Base-by-base conservation (phyloP, 495 filamentous ascomycete genomes). In the Saxophila tyrrhenica region DNA sequence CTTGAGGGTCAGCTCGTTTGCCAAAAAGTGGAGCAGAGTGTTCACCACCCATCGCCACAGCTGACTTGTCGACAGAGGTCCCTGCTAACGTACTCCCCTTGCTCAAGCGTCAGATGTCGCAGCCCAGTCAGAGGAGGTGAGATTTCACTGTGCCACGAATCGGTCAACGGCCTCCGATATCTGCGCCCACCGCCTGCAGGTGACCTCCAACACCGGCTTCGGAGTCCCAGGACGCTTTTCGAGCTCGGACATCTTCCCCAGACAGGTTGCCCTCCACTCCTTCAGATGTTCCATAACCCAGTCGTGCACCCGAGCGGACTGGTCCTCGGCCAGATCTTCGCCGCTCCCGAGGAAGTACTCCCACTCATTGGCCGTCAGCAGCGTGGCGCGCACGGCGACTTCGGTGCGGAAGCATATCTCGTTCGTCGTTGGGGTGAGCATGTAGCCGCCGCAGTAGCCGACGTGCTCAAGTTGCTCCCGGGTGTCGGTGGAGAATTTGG, bases 361-460 rank as follows among this genome's bases (percentile, higher is more conserved):
- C 58, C 58, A 61, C 55, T 61, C 58, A 42, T 57, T 61, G 21
- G 39, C 52, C 10, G 54, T 57, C 35, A 61, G 46, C 22, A 61
- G 23, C 35, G 24, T 29, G 5, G 58, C 58, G n/a, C 58, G 54
- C 1, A 57, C 54, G n/a, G 58, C 54, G 17, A 61, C 58, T 35
- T 61, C 48, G 8, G 58, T 57, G 21, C 51, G 53, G 55, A 57
- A 57, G 46, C 58, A 61, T 10, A 61, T 25, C 39, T 50, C 50
- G 24, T 57, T 57, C 15, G 42, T 41, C 2, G 54, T 43, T 1
- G 58, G 55, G 8, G 43, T 16, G 2, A 61, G 50, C 2, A 50
- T 21, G 46, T 61, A 61, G 11, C 32, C 49, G 8, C 58, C 58
- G 11, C 57, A 50, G 41, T 44, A 61, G 25, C 58, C 58, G 20